Evolutionary conservation across 176 grass and related monocot genomes (phyloP).

Genomic region (Zoysia pacifica): DNA sequence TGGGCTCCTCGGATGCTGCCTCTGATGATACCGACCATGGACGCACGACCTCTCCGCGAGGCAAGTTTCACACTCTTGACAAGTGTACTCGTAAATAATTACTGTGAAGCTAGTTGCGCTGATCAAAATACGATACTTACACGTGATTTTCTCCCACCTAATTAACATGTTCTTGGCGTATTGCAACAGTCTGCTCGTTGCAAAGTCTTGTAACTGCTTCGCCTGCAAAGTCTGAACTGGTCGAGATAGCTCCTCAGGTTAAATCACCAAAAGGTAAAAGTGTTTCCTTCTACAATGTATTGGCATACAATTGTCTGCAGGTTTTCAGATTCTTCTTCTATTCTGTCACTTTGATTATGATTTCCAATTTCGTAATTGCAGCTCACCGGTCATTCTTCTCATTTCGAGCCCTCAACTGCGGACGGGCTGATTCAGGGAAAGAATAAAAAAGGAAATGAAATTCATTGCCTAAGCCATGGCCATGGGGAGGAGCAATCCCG

Average conservation of each 20-base stretch:
- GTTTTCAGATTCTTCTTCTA: not conserved
- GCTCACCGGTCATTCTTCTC: slow-evolving; percentile 54
- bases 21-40: slow-evolving; percentile 29
- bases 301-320: too few relatives aligned
- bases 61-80: not conserved
- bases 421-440: slow-evolving; percentile 8
- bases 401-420: slow-evolving; percentile 45
- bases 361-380: not conserved
- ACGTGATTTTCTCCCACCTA: not conserved
- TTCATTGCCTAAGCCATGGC: too few relatives aligned
- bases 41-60: slow-evolving; percentile 20
- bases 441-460: too few relatives aligned
- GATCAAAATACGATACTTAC: not conserved
- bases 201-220: slow-evolving; percentile 45
- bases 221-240: slow-evolving; percentile 41
- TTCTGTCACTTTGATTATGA: not conserved
- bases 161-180: not conserved
- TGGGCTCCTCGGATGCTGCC: slow-evolving; percentile 28
- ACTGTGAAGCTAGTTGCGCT: not conserved
- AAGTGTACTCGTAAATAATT: not conserved
- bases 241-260: slow-evolving; percentile 39
- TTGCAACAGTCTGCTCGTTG: slow-evolving; percentile 31
- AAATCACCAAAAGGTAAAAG: slow-evolving; percentile 45
- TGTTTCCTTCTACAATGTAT: not conserved
- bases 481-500: too few relatives aligned